phyloP scores from a whole-genome alignment of 768 basidiomycete genomes.

The Nevesoporus exiguus region DNA sequence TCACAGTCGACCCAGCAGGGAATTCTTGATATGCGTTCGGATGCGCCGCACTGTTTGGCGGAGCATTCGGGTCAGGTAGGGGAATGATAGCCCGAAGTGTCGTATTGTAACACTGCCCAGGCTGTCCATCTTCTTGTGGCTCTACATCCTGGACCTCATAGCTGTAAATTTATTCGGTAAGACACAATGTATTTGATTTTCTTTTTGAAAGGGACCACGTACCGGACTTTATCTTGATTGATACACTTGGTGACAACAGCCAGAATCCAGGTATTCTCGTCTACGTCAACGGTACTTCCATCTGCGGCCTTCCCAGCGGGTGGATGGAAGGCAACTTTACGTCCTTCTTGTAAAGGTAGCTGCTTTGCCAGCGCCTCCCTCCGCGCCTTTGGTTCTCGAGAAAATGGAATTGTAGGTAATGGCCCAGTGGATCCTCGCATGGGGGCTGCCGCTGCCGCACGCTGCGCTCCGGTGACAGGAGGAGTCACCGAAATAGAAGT shows the following conservation, averaged over 20 bases:
- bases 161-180: constrained; percentile 33
- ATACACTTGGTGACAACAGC: constrained; percentile 71
- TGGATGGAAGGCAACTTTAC: constrained; percentile 81
- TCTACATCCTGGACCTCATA: constrained; percentile 88
- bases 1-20: constrained; percentile 64
- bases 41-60: constrained; percentile 57
- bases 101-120: constrained; percentile 67
- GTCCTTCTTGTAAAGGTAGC: constrained; percentile 64
- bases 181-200: neutral
- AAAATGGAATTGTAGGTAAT: constrained; percentile 45
- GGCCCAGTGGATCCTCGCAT: constrained; percentile 60
- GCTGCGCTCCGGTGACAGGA: constrained; percentile 20
- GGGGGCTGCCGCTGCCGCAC: constrained; percentile 8
- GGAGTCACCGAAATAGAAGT: constrained; percentile 44
- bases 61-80: constrained; percentile 68
- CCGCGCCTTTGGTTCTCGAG: constrained; percentile 65
- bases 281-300: constrained; percentile 49
- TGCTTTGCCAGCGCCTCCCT: constrained; percentile 60
- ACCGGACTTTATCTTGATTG: constrained; percentile 71
- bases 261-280: constrained; percentile 68
- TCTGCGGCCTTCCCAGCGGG: constrained; percentile 50
- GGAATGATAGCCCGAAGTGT: constrained; percentile 72
- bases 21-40: constrained; percentile 71
- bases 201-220: constrained; percentile 10
- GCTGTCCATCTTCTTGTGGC: constrained; percentile 76